Evolutionary conservation across 139 green algal genomes (phyloP).

Genomic region (Chlamydomonas incerta): DNA sequence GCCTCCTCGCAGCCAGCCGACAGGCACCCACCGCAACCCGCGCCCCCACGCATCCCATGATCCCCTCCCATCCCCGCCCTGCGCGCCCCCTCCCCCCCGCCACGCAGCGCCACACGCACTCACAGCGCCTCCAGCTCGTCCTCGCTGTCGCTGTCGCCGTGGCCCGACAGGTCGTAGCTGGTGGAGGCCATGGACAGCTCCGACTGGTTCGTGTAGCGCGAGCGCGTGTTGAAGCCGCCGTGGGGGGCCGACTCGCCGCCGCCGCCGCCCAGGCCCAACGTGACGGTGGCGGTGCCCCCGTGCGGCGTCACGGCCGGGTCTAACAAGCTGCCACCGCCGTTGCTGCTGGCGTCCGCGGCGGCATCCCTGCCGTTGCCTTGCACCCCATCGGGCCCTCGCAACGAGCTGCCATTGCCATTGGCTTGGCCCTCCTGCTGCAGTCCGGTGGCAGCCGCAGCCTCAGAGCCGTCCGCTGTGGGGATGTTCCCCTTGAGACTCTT

Average conservation of each 20-base stretch:
- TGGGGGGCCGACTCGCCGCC: neutral
- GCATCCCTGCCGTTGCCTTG: too few relatives aligned
- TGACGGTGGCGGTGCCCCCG: conserved; percentile 9
- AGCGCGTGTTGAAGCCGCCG: neutral
- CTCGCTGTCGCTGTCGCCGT: conserved; percentile 7
- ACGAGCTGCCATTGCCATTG: too few relatives aligned
- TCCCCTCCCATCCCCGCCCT: neutral
- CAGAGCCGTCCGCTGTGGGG: too few relatives aligned
- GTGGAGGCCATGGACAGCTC: conserved; percentile 31
- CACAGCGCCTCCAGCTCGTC: conserved; percentile 31
- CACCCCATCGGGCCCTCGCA: too few relatives aligned
- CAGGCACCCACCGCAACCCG: too few relatives aligned
- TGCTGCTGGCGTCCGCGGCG: too few relatives aligned
- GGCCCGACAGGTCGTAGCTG: neutral
- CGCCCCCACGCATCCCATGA: neutral
- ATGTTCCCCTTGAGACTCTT: too few relatives aligned
- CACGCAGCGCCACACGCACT: neutral
- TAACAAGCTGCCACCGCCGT: neutral
- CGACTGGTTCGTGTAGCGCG: conserved; percentile 15
- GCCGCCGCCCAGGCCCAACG: neutral
- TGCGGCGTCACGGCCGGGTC: conserved; percentile 30
- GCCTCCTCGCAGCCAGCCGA: too few relatives aligned
- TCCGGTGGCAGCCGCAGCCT: too few relatives aligned
- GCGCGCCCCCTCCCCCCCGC: too few relatives aligned
- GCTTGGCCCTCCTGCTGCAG: too few relatives aligned